Evolutionary conservation across 2,329 filamentous ascomycete genomes (phyloP), one percentile per base, ranked within the genome.

Genomic region (Fusarium sp.): DNA sequence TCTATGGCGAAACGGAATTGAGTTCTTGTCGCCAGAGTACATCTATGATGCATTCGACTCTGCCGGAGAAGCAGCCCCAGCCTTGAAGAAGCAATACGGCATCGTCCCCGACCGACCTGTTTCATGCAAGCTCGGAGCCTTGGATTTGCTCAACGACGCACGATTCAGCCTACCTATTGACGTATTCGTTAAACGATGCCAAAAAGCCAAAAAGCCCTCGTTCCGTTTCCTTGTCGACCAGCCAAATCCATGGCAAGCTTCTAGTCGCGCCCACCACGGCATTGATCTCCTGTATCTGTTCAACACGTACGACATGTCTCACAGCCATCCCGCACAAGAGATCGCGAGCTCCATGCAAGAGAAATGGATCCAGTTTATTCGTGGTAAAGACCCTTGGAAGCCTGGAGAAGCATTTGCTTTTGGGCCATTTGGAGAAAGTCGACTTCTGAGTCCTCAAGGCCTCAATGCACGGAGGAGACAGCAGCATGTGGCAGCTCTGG

Each of bases 201-300:
- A 64, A 36, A 33, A 54, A 5, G 45, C 65, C 1, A 77, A 78
- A 8, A 84, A 80, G 38, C 71, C 64, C 2, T 81, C 81, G 4
- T 87, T 82, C 60, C 80, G 80, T 38, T 87, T 85, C 57, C 73
- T 86, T 2, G 70, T 87, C 5, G 86, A 87, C 66, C 82, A 87
- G 67, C 66, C 80, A 1, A 87, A 87, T 59, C 85, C 86, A 6
- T 87, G 83, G 84, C 86, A 87, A 68, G 60, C 82, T 1, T 86
- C 85, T 0, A 84, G 82, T 35, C 81, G 86, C 4, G 79, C 85
- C 11, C 85, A 87, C 47, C 85, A 87, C 70, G 85, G 83, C 0
- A 83, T 87, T 13, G 86, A 87, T 69, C 75, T 87, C 9, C 66
- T 87, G 1, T 82, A 85, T 40, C 77, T 87, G 0, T 87, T 87